These are phyloP conservation scores for Talaromyces sp. DNA, from an alignment of 2,329 filamentous ascomycete species.

Conservation along the genomic window DNA sequence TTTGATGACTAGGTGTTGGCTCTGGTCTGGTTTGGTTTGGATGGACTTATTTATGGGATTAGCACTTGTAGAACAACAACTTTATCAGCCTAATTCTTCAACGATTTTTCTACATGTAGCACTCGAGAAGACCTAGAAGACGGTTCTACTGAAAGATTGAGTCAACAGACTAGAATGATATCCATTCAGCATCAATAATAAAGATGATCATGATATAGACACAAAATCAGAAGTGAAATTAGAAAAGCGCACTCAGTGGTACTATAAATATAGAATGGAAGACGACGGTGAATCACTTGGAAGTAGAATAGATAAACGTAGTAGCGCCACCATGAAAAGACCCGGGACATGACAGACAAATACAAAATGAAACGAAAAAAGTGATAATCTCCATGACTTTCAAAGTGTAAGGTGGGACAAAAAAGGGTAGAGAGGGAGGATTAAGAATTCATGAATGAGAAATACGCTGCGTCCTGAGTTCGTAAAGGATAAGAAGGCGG, in stretches of 20 bases:
- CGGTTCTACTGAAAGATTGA: background rate
- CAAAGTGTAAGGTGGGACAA: background rate
- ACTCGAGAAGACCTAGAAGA: background rate
- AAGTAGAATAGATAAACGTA: background rate
- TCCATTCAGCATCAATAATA: background rate
- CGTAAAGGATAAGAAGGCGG: background rate
- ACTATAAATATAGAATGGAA: conserved; percentile 1
- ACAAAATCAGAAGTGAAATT: conserved; percentile 4
- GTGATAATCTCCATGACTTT: background rate
- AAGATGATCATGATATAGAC: background rate
- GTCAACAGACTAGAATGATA: background rate
- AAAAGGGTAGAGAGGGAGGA: too few relatives aligned
- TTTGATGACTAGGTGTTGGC: conserved; percentile 13
- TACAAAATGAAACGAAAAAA: background rate
- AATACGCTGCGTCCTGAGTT: conserved; percentile 12
- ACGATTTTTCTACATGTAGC: background rate
- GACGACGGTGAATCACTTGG: background rate
- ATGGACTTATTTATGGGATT: background rate
- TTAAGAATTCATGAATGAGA: background rate
- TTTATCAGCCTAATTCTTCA: background rate
- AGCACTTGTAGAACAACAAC: background rate
- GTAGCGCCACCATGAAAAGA: conserved; percentile 1
- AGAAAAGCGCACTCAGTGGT: background rate
- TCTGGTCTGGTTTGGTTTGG: background rate
- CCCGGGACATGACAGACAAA: conserved; percentile 1